Percentiles rank a stretch among this genome's conserved stretches.
Evolutionary conservation across 371 early-diverging fungal genomes (phyloP).

Genomic region (Mucor piriformis): DNA sequence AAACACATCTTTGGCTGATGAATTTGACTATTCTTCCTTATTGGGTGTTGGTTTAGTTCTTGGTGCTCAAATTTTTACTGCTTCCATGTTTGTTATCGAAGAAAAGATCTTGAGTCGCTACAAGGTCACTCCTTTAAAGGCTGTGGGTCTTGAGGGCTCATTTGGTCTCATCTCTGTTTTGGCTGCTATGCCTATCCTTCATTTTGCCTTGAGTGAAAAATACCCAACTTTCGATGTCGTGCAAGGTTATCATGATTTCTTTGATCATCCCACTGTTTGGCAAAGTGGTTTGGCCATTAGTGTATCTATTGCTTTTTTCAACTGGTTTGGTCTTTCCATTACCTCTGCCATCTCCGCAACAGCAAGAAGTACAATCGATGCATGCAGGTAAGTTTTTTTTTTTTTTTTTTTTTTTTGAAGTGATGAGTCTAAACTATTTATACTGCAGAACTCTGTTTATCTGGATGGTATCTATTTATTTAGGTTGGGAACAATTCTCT

Average conservation of each 20-base stretch:
- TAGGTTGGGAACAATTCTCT: slow-evolving; percentile 95
- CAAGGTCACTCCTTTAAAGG: slow-evolving; percentile 81
- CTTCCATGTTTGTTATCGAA: slow-evolving; percentile 93
- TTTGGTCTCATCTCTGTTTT: slow-evolving; percentile 83
- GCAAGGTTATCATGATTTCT: slow-evolving; percentile 76
- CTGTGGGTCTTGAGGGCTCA: slow-evolving; percentile 91
- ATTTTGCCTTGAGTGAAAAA: slow-evolving; percentile 65
- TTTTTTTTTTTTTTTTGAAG: not conserved
- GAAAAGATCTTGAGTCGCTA: slow-evolving; percentile 87
- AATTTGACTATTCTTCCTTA: slow-evolving; percentile 37
- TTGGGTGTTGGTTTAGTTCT: slow-evolving; percentile 85
- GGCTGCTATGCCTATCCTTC: slow-evolving; percentile 75
- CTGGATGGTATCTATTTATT: slow-evolving; percentile 86
- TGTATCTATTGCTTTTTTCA: slow-evolving; percentile 90
- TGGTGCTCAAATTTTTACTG: slow-evolving; percentile 91
- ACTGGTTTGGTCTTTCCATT: slow-evolving; percentile 93
- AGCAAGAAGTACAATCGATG: slow-evolving; percentile 92
- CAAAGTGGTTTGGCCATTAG: slow-evolving; percentile 79
- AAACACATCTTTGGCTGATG: not conserved
- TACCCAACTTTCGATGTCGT: slow-evolving; percentile 79
- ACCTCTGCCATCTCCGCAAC: slow-evolving; percentile 87
- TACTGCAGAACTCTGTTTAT: slow-evolving; percentile 83
- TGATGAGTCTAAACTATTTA: not conserved
- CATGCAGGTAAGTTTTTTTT: slow-evolving; percentile 63
- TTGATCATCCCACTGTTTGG: slow-evolving; percentile 69